A percentile compares a stretch with the other conserved stretches of the same genome.
Conservation (phyloP, 163 green algal species). For the Trebouxia gelatinosa region DNA sequence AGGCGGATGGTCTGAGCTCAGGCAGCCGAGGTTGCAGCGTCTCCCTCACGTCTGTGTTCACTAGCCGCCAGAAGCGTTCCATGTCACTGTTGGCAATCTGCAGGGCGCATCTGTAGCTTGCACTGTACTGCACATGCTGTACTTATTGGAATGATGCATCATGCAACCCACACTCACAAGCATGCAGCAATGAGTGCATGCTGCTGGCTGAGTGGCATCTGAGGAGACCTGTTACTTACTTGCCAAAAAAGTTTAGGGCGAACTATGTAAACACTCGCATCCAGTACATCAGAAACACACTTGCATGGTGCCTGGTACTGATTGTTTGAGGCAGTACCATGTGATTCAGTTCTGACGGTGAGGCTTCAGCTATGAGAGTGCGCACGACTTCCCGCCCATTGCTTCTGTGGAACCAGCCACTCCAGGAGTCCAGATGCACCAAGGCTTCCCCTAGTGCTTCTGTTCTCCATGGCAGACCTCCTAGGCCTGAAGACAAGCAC, state of each 20-base stretch:
- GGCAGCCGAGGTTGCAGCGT: slow-evolving; percentile 20
- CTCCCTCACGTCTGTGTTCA: slow-evolving; percentile 26
- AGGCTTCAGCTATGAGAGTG: slow-evolving; percentile 31
- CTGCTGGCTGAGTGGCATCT: too few relatives aligned
- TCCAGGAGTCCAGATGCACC: slow-evolving; percentile 27
- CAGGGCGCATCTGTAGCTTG: too few relatives aligned
- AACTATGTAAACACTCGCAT: too few relatives aligned
- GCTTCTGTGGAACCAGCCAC: slow-evolving; percentile 27
- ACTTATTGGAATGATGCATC: background rate
- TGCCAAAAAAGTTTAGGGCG: too few relatives aligned
- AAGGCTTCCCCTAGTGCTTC: slow-evolving; percentile 25
- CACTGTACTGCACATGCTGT: too few relatives aligned
- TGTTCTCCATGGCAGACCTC: slow-evolving; percentile 28
- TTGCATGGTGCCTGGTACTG: too few relatives aligned
- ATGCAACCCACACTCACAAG: background rate
- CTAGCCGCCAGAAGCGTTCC: slow-evolving; percentile 32
- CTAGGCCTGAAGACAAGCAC: slow-evolving; percentile 8
- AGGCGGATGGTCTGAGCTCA: slow-evolving; percentile 25
- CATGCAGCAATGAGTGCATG: background rate
- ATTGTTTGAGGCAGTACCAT: too few relatives aligned
- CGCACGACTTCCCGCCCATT: slow-evolving; percentile 29
- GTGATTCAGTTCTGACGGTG: slow-evolving; percentile 28
- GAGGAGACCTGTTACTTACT: too few relatives aligned
- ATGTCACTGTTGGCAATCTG: slow-evolving; percentile 35
- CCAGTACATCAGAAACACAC: too few relatives aligned